These are phyloP conservation scores for Pythium aphanidermatum DNA, from an alignment of 352 stramenopile species.

Conservation along the genomic window DNA sequence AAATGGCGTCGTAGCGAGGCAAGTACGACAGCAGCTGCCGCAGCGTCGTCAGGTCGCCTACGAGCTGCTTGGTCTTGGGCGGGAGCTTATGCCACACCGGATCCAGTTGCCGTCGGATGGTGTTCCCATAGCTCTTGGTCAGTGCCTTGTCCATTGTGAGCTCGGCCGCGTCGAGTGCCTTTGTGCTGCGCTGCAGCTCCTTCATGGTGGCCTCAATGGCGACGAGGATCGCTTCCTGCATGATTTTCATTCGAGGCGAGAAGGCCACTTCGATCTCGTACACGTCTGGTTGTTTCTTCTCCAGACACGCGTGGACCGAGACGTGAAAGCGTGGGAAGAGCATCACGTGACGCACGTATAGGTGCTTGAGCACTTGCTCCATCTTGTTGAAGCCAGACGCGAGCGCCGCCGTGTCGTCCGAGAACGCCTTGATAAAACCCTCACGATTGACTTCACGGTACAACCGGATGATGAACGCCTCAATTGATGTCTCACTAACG, in stretches of 20 bases:
- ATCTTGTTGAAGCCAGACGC: conserved; percentile 92
- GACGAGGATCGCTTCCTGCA: conserved; percentile 93
- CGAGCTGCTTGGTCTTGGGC: conserved; percentile 92
- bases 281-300: conserved; percentile 84
- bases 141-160: conserved; percentile 94
- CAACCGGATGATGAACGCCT: conserved; percentile 96
- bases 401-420: conserved; percentile 89
- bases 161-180: conserved; percentile 70
- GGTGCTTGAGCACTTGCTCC: conserved; percentile 92
- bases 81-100: conserved; percentile 95
- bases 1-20: conserved; percentile 94
- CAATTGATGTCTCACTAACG: conserved; percentile 92
- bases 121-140: conserved; percentile 63
- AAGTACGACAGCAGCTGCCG: conserved; percentile 89
- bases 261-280: conserved; percentile 93
- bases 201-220: conserved; percentile 91
- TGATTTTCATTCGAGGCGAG: conserved; percentile 88
- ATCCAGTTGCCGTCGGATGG: conserved; percentile 90
- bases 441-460: conserved; percentile 85
- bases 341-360: conserved; percentile 91
- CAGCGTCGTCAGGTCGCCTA: conserved; percentile 71
- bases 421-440: conserved; percentile 97
- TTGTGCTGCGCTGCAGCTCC: conserved; percentile 89
- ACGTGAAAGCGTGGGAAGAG: conserved; percentile 96
- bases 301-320: conserved; percentile 82